phyloP scores from a whole-genome alignment of 2,329 filamentous ascomycete genomes.

The Neurospora sp. region DNA sequence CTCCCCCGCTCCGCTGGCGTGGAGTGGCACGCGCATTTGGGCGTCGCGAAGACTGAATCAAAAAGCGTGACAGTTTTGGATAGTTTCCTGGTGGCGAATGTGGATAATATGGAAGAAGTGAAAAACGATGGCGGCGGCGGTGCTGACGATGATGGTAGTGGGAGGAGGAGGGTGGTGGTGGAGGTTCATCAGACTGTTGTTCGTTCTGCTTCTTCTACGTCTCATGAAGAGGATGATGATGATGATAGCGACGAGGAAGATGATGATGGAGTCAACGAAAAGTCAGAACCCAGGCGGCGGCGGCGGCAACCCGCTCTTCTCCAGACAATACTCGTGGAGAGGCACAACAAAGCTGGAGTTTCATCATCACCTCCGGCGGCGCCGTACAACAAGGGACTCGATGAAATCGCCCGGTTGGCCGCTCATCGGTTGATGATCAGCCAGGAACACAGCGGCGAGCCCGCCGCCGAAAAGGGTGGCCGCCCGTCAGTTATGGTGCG shows the following conservation, averaged over 20 bases:
- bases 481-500: constrained; percentile 6
- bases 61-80: constrained; percentile 5
- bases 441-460: background rate
- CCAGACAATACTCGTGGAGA: constrained; percentile 12
- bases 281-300: background rate
- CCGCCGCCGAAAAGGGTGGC: background rate
- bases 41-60: constrained; percentile 33
- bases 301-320: constrained; percentile 5
- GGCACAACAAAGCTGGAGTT: background rate
- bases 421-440: constrained; percentile 3
- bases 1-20: constrained; percentile 65
- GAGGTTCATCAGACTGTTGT: constrained; percentile 10
- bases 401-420: background rate
- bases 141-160: background rate
- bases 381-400: background rate
- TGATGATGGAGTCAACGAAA: background rate
- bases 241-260: background rate
- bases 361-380: background rate
- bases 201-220: background rate
- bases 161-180: background rate
- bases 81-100: background rate
- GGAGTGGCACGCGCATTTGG: constrained; percentile 73
- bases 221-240: background rate
- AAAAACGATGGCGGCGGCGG: too few species aligned
- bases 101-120: background rate